Base-by-base conservation (phyloP, 257 asterid genomes). In the Solanum habrochaites region DNA sequence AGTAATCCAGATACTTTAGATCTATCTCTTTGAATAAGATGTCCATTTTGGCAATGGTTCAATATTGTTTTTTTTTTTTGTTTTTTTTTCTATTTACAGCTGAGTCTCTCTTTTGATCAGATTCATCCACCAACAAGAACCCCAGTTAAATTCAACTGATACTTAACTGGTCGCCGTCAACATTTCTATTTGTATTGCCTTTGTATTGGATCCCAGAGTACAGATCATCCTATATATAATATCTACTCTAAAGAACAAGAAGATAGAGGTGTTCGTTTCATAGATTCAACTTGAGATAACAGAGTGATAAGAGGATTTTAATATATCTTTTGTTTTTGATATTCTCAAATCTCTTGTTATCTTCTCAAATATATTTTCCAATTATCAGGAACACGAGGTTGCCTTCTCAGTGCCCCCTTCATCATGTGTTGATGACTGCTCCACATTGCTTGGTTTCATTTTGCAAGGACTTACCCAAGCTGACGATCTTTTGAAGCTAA, bases 371-470 rank as follows among this genome's bases (percentile, higher is more conserved):
- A 70, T 85, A 64, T 14, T 71, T 69, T 86, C 83, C 85, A 69
- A 80, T 87, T 85, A 82, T 75, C 87, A 91, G 92, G 93, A 87
- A 37, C 78, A 73, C 25, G 87, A 87, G 56, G 80, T 16, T 86
- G 72, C 72, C 66, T 37, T 49, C 45, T 82, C 86, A 56, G 23
- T 83, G 66, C 86, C 80, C 27, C 70, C 88, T 74, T 47, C 93
- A 31, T 88, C 91, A 66, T 88, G 90, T 71, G n/a, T 89, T 12
- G 90, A 91, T 37, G 91, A 91, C 86, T 82, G 87, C 4, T 89
- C 91, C 82, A 66, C 86, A 70, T 85, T 91, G 87, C 93, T 91
- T 83, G 83, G 83, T 43, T 89, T 91, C 78, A 87, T 87, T 85
- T 84, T 89, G 88, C 88, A 87, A 89, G 87, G 88, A 82, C 75